phyloP scores from a whole-genome alignment of 2,329 filamentous ascomycete species.

The Pestalotiopsis sp. region DNA sequence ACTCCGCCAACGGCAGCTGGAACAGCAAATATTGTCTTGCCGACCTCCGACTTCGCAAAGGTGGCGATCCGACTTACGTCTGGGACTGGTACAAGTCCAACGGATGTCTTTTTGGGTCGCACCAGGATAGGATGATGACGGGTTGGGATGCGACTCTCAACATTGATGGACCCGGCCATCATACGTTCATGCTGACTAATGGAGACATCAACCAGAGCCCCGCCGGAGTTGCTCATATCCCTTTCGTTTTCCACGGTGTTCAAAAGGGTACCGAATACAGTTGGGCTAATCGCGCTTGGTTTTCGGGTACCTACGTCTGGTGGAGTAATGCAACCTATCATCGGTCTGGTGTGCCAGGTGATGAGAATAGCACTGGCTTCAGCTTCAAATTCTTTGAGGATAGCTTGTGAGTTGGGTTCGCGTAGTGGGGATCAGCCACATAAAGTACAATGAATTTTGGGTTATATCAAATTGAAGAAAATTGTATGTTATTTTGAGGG shows the following conservation, averaged over 20 bases:
- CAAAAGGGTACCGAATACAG: conserved; percentile 22
- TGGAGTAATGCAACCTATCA: conserved; percentile 21
- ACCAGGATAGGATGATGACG: conserved; percentile 25
- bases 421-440: too few species aligned
- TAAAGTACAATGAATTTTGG: too few species aligned
- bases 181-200: conserved; percentile 24
- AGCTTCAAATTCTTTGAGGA: conserved; percentile 25
- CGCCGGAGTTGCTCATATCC: conserved; percentile 17
- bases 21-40: conserved; percentile 25
- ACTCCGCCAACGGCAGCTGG: conserved; percentile 31
- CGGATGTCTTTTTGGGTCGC: conserved; percentile 27
- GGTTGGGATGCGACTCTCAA: conserved; percentile 25
- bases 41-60: conserved; percentile 25
- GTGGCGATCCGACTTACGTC: conserved; percentile 26
- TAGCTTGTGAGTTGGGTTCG: too few species aligned
- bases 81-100: conserved; percentile 32
- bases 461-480: too few species aligned
- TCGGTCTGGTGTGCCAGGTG: conserved; percentile 21
- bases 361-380: conserved; percentile 17
- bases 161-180: conserved; percentile 27
- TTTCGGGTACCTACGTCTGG: conserved; percentile 23
- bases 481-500: too few species aligned
- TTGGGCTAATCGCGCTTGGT: conserved; percentile 23
- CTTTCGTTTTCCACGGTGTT: conserved; percentile 25
- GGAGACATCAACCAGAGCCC: conserved; percentile 21